Evolutionary conservation across 2,329 filamentous ascomycete species (phyloP).

Genomic region (Lojkania enalia): DNA sequence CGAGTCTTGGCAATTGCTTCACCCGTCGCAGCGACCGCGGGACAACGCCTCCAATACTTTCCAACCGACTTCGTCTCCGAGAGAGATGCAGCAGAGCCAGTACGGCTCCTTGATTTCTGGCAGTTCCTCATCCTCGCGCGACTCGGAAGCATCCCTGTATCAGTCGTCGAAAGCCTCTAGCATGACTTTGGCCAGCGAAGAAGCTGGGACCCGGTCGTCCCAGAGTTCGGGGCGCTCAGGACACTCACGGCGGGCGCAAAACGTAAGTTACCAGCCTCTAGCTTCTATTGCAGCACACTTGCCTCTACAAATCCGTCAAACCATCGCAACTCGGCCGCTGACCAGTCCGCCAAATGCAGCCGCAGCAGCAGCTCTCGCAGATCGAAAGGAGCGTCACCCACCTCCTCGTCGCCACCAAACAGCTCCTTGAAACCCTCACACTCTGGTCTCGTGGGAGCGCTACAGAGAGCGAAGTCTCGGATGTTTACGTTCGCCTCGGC

Average conservation of each 20-base stretch:
- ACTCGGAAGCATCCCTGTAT: conserved; percentile 24
- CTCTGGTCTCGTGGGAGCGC: conserved; percentile 95
- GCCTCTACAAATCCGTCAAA: no score
- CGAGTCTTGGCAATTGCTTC: neutral
- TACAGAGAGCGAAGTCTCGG: conserved; percentile 92
- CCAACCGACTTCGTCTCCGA: neutral
- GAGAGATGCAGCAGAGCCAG: conserved; percentile 19
- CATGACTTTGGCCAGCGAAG: conserved; percentile 61
- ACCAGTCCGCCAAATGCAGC: conserved; percentile 49
- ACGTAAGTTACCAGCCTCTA: conserved; percentile 43
- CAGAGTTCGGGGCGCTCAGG: conserved; percentile 66
- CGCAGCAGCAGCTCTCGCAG: conserved; percentile 80
- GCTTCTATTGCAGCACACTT: no score
- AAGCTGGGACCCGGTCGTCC: conserved; percentile 65
- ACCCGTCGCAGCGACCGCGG: neutral
- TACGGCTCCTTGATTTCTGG: conserved; percentile 16
- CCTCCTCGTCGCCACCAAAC: conserved; percentile 94
- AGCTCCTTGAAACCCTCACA: conserved; percentile 93
- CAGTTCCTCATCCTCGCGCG: conserved; percentile 19
- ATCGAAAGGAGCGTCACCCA: conserved; percentile 98
- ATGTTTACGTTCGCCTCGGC: conserved; percentile 94
- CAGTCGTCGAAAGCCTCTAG: conserved; percentile 38
- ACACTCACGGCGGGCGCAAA: conserved; percentile 46
- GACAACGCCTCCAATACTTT: neutral
- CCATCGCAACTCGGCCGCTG: conserved; percentile 17